Evolutionary conservation across 2,329 filamentous ascomycete genomes (phyloP).

Genomic region (Davidsoniella virescens): DNA sequence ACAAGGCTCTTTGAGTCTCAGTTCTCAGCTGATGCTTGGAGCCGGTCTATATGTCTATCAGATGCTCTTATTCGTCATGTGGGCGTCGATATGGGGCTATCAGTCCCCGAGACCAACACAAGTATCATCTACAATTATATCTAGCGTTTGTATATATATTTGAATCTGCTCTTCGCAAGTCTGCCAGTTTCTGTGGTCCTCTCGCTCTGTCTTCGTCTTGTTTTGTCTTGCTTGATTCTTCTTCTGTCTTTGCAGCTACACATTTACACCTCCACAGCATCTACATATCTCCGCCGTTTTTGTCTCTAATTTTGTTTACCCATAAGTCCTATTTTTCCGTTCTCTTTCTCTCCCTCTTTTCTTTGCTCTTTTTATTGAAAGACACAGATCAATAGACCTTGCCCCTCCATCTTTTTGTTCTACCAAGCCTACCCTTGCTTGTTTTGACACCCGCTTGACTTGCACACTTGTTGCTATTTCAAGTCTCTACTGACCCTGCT

Average conservation of each 20-base stretch:
- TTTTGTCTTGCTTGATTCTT: not conserved
- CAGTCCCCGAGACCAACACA: too few relatives aligned
- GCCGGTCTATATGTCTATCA: too few relatives aligned
- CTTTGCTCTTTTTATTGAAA: not conserved
- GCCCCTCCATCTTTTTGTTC: not conserved
- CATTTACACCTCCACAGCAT: not conserved
- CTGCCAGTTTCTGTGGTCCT: not conserved
- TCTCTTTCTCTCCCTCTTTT: conserved; percentile 2
- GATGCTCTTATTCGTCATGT: too few relatives aligned
- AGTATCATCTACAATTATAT: too few relatives aligned
- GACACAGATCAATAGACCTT: conserved; percentile 9
- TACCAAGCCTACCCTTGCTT: too few relatives aligned
- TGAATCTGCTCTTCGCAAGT: too few relatives aligned
- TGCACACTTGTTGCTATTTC: not conserved
- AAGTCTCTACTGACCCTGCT: too few relatives aligned
- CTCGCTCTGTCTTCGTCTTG: not conserved
- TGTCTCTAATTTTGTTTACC: not conserved
- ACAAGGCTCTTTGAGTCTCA: too few relatives aligned
- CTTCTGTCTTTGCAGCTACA: not conserved
- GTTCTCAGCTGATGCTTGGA: too few relatives aligned
- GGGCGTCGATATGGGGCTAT: too few relatives aligned
- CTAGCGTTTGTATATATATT: too few relatives aligned
- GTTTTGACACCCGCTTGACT: not conserved
- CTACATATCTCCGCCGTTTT: not conserved
- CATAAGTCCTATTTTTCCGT: not conserved